These are phyloP conservation scores for Globisporangium paddicum DNA, from an alignment of 352 stramenopile species.

Conservation along the genomic window DNA sequence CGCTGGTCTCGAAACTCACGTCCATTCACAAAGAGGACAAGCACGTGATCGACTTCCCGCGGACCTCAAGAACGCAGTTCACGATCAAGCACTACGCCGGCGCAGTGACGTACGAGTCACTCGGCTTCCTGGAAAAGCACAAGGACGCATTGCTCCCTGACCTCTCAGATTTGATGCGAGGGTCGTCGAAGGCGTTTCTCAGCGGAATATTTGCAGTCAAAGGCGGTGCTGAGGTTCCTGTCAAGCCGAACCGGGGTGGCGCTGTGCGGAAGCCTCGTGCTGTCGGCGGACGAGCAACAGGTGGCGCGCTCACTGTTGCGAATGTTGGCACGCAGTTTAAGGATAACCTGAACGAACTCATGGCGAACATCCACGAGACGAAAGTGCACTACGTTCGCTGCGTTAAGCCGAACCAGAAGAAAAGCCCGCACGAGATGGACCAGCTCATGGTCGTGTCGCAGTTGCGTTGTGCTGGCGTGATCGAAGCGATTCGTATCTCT, in stretches of 20 bases:
- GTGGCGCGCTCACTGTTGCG: slow-evolving; percentile 15
- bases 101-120: slow-evolving; percentile 88
- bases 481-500: slow-evolving; percentile 76
- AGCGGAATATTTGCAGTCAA: slow-evolving; percentile 47
- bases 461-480: slow-evolving; percentile 74
- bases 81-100: slow-evolving; percentile 93
- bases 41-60: slow-evolving; percentile 66
- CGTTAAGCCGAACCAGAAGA: slow-evolving; percentile 88
- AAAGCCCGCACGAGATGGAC: slow-evolving; percentile 61
- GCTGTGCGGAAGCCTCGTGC: no score
- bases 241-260: no score
- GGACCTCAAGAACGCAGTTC: slow-evolving; percentile 82
- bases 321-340: slow-evolving; percentile 85
- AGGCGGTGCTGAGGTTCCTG: slow-evolving; percentile 13
- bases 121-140: slow-evolving; percentile 94
- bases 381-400: slow-evolving; percentile 81
- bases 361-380: slow-evolving; percentile 69
- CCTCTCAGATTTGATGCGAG: slow-evolving; percentile 77
- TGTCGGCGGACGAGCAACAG: no score
- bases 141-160: slow-evolving; percentile 92
- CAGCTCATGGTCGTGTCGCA: slow-evolving; percentile 74
- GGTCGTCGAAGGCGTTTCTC: slow-evolving; percentile 49
- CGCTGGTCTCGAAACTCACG: slow-evolving; percentile 54
- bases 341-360: slow-evolving; percentile 52
- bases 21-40: slow-evolving; percentile 45